Conservation (phyloP, 495 filamentous ascomycete species). For the Aspergillus affinis region DNA sequence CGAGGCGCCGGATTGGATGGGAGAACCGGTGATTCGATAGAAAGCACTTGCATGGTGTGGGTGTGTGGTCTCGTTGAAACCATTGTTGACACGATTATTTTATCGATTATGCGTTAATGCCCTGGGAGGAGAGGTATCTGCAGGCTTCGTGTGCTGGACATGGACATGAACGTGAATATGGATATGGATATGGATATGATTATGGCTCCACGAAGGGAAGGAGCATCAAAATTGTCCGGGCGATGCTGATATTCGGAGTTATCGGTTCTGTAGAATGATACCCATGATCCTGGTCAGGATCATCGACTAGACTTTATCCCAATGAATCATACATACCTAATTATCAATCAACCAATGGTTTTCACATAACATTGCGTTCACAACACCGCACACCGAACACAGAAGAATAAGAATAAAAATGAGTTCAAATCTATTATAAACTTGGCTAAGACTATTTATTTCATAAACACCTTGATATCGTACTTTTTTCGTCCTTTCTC, state of each 20-base stretch:
- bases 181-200: too few species aligned
- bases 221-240: not conserved
- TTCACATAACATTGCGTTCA: too few species aligned
- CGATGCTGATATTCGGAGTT: conserved; percentile 4
- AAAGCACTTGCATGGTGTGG: not conserved
- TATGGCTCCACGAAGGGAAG: not conserved
- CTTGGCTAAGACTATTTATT: not conserved
- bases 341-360: not conserved
- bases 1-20: conserved; percentile 61
- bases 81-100: not conserved
- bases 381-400: too few species aligned
- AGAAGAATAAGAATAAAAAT: not conserved
- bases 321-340: not conserved
- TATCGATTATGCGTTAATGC: not conserved
- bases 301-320: not conserved
- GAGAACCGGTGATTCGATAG: conserved; percentile 55
- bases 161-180: too few species aligned
- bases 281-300: not conserved
- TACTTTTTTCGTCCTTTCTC: not conserved
- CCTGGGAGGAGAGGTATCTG: not conserved
- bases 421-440: not conserved
- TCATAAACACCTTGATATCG: not conserved
- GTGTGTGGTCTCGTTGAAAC: conserved; percentile 2
- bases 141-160: not conserved
- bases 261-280: not conserved